These are phyloP conservation scores for Kodamaea derodonti DNA, from an alignment of 1,139 yeast genomes.

Conservation along the genomic window DNA sequence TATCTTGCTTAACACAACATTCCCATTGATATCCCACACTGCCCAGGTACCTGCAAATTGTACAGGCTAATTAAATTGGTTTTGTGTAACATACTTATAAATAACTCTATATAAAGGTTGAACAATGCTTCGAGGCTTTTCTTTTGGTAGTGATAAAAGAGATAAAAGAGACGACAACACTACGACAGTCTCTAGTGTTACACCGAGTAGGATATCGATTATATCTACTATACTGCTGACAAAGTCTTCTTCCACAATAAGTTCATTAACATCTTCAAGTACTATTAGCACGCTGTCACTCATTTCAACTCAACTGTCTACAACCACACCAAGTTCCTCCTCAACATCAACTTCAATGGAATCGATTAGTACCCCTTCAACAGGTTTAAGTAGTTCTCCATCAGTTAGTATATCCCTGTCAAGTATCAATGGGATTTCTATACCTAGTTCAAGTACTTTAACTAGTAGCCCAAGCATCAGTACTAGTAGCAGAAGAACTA, in stretches of 20 bases:
- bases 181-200: background rate
- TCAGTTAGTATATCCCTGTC: background rate
- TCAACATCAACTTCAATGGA: conserved; percentile 1
- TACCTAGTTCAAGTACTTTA: background rate
- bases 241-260: background rate
- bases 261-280: conserved; percentile 1
- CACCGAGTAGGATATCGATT: no score
- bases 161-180: conserved; percentile 1
- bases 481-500: no score
- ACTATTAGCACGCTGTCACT: background rate
- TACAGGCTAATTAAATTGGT: background rate
- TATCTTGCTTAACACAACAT: no score
- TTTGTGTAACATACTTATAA: background rate
- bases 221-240: no score
- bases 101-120: background rate
- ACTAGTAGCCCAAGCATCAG: background rate
- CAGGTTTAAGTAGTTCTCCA: background rate
- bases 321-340: conserved; percentile 2
- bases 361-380: background rate
- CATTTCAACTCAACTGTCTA: background rate
- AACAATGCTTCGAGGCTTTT: background rate
- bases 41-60: no score
- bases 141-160: background rate
- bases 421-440: background rate
- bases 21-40: no score